A percentile compares a stretch with the other conserved stretches of the same genome.
phyloP scores from a whole-genome alignment of 345 rosid species.

The Atalantia buxifolia region DNA sequence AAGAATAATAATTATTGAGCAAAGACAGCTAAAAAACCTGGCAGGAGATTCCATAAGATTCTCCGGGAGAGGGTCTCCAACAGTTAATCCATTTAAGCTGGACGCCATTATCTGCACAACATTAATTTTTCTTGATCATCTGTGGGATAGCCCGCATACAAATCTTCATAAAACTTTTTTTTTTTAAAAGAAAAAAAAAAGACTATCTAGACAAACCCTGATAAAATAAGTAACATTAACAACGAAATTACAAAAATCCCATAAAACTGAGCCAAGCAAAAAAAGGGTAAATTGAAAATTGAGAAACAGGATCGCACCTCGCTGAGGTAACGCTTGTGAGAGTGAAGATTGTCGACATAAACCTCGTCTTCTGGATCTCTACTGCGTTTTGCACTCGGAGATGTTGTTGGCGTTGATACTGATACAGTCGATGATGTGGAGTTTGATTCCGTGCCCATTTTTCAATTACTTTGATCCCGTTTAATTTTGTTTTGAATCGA shows the following conservation, averaged over 20 bases:
- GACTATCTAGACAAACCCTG: too few relatives aligned
- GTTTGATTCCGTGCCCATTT: constrained; percentile 34
- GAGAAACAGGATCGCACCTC: constrained; percentile 47
- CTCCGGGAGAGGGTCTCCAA: constrained; percentile 80
- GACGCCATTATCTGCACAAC: constrained; percentile 85
- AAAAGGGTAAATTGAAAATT: neutral
- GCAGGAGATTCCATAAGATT: constrained; percentile 85
- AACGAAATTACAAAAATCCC: too few relatives aligned
- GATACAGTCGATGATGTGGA: constrained; percentile 27
- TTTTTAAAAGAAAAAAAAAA: too few relatives aligned
- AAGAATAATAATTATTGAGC: constrained; percentile 25
- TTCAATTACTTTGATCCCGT: neutral
- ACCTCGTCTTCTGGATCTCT: constrained; percentile 96
- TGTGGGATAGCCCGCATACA: neutral
- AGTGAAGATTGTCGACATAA: constrained; percentile 87
- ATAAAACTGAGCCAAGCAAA: neutral
- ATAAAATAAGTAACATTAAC: too few relatives aligned
- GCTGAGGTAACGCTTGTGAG: constrained; percentile 94
- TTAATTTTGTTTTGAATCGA: neutral
- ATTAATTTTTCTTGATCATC: neutral
- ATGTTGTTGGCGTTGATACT: constrained; percentile 40
- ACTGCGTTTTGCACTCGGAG: constrained; percentile 62
- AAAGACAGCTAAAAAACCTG: constrained; percentile 51
- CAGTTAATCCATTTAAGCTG: constrained; percentile 89
- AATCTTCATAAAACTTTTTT: too few relatives aligned